These are phyloP conservation scores for Hippophae tibetana DNA, from an alignment of 306 rosid species.

Conservation along the genomic window DNA sequence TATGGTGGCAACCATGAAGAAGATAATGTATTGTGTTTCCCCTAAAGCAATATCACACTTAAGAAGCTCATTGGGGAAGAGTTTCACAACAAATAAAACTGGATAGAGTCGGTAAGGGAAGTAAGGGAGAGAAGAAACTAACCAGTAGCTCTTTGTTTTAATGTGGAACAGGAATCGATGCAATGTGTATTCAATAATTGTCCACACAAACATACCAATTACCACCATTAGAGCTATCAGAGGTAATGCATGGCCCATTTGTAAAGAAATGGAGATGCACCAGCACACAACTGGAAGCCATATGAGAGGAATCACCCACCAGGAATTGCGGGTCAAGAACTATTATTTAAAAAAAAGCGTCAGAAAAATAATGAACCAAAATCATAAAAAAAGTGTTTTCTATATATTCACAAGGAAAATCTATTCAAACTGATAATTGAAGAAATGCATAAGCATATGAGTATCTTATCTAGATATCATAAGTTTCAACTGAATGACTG, in stretches of 20 bases:
- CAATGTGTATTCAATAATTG: slow-evolving; percentile 67
- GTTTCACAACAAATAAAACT: background rate
- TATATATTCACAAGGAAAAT: background rate
- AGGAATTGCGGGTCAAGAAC: slow-evolving; percentile 77
- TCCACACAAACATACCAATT: slow-evolving; percentile 62
- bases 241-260: slow-evolving; percentile 56
- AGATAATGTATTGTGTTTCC: slow-evolving; percentile 85
- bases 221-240: slow-evolving; percentile 38
- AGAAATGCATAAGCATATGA: too few species aligned
- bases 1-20: slow-evolving; percentile 96
- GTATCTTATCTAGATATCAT: background rate
- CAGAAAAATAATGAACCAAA: too few species aligned
- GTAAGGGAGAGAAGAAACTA: slow-evolving; percentile 22
- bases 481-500: too few species aligned
- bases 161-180: slow-evolving; percentile 94
- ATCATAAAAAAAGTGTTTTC: too few species aligned
- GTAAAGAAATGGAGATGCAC: slow-evolving; percentile 40
- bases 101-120: background rate
- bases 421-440: background rate
- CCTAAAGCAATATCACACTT: slow-evolving; percentile 36
- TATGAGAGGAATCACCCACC: slow-evolving; percentile 91
- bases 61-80: background rate
- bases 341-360: slow-evolving; percentile 12
- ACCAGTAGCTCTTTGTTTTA: slow-evolving; percentile 86
- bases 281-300: slow-evolving; percentile 90